Conservation (phyloP, 2,329 filamentous ascomycete species). For the Colletotrichum horii region DNA sequence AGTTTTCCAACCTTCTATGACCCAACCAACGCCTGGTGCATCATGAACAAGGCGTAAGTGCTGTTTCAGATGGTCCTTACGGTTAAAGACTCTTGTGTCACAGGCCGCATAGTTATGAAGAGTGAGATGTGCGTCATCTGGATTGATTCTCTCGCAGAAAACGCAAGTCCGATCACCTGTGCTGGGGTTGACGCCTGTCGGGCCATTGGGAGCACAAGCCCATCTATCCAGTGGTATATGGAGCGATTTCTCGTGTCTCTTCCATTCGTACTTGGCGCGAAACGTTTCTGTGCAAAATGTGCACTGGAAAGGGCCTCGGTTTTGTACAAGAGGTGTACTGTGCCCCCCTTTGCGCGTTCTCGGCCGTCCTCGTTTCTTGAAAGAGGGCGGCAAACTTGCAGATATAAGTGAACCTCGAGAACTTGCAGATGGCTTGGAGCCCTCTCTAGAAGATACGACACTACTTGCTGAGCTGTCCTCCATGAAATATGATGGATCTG, state of each 20-base stretch:
- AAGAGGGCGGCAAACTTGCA: neutral
- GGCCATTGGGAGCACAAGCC: conserved; percentile 67
- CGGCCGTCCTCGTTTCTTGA: conserved; percentile 49
- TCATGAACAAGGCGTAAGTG: conserved; percentile 68
- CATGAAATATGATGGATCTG: conserved; percentile 4
- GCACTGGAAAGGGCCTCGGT: conserved; percentile 66
- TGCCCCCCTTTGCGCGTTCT: conserved; percentile 38
- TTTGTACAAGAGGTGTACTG: conserved; percentile 39
- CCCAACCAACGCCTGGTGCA: conserved; percentile 65
- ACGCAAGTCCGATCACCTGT: conserved; percentile 63
- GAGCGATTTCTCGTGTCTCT: conserved; percentile 72
- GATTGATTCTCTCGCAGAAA: conserved; percentile 62
- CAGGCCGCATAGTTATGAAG: conserved; percentile 67
- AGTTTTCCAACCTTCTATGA: conserved; percentile 69
- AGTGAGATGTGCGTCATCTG: conserved; percentile 61
- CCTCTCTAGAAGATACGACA: conserved; percentile 23
- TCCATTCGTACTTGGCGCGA: conserved; percentile 73
- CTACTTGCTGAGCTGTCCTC: conserved; percentile 24
- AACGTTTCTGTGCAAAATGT: conserved; percentile 74
- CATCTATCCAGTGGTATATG: conserved; percentile 69
- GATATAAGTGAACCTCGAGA: conserved; percentile 18
- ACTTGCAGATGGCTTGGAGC: conserved; percentile 30
- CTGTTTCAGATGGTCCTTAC: conserved; percentile 71
- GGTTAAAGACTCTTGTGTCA: conserved; percentile 71
- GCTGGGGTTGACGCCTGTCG: conserved; percentile 60